Evolutionary conservation across 2,329 filamentous ascomycete species (phyloP).

Genomic region (Nothomitra cinnamomea): DNA sequence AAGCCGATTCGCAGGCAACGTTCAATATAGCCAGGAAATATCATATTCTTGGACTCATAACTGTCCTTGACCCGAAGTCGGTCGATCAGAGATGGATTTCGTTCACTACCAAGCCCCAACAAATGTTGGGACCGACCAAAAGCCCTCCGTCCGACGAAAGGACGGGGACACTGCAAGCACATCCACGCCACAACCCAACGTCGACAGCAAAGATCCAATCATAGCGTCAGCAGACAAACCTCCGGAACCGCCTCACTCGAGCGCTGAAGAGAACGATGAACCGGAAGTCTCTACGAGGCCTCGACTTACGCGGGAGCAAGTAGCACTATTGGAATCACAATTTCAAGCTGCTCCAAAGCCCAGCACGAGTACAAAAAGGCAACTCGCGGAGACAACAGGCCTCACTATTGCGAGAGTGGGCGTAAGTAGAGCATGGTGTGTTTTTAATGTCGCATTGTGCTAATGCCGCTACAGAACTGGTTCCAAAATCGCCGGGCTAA

Average conservation of each 20-base stretch:
- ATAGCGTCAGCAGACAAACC: not conserved
- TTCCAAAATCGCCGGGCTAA: slow-evolving; percentile 35
- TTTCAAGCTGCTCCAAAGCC: slow-evolving; percentile 33
- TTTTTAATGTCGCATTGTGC: not conserved
- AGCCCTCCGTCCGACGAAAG: not conserved
- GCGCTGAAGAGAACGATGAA: slow-evolving; percentile 28
- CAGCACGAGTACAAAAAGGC: slow-evolving; percentile 31
- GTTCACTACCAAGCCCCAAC: slow-evolving; percentile 4
- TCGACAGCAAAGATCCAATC: not conserved
- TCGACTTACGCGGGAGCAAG: slow-evolving; percentile 33
- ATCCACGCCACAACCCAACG: not conserved
- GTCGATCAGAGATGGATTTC: slow-evolving; percentile 2
- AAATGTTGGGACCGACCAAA: not conserved
- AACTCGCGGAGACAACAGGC: slow-evolving; percentile 30
- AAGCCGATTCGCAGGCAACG: too few relatives aligned
- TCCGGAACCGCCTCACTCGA: slow-evolving; percentile 24
- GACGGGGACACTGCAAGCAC: not conserved
- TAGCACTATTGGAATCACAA: slow-evolving; percentile 30
- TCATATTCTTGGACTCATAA: too few relatives aligned
- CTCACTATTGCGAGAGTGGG: slow-evolving; percentile 31
- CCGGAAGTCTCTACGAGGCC: slow-evolving; percentile 30
- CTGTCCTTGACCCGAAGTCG: not conserved
- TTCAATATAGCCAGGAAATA: not conserved
- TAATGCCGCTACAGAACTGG: slow-evolving; percentile 27
- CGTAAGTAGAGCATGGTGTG: slow-evolving; percentile 20